Percentiles rank a stretch among this genome's conserved stretches.
phyloP scores from a whole-genome alignment of 352 stramenopile genomes.

The Globisporangium perplexum region DNA sequence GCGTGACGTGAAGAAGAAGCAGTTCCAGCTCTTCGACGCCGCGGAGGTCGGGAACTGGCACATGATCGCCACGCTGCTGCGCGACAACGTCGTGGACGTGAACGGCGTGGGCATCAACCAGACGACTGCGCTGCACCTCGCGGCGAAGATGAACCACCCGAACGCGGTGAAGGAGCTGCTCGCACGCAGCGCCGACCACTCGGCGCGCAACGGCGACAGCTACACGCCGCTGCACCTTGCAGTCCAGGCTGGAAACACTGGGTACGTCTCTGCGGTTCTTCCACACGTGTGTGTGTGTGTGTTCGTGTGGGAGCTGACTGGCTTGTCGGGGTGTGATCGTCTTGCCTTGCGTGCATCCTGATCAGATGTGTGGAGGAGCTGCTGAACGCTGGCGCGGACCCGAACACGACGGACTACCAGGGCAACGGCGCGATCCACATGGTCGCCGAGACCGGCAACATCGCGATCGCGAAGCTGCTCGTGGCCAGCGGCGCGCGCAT shows the following conservation, averaged over 20 bases:
- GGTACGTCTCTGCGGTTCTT: slow-evolving; percentile 26
- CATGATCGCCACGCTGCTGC: slow-evolving; percentile 69
- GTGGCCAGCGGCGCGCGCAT: slow-evolving; percentile 68
- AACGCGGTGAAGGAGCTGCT: slow-evolving; percentile 74
- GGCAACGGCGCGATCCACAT: slow-evolving; percentile 84
- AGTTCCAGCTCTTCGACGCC: slow-evolving; percentile 84
- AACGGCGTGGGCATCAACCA: slow-evolving; percentile 86
- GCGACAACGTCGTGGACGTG: slow-evolving; percentile 83
- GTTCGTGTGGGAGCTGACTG: too few species aligned
- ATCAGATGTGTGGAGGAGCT: slow-evolving; percentile 67
- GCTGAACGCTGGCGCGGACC: slow-evolving; percentile 58
- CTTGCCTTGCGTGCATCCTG: background rate
- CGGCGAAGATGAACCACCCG: slow-evolving; percentile 68
- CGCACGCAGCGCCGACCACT: slow-evolving; percentile 56
- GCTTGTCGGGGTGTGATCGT: background rate
- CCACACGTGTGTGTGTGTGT: too few species aligned
- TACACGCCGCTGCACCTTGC: slow-evolving; percentile 79
- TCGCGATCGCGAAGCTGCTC: slow-evolving; percentile 68
- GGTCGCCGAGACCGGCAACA: slow-evolving; percentile 72
- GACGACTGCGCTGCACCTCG: slow-evolving; percentile 73
- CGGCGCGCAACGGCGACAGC: slow-evolving; percentile 68
- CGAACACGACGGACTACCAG: slow-evolving; percentile 78
- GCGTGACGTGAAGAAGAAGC: slow-evolving; percentile 85
- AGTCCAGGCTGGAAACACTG: slow-evolving; percentile 57
- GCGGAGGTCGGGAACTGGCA: slow-evolving; percentile 83